These are phyloP conservation scores for Penicillium sp. DNA, from an alignment of 2,329 filamentous ascomycete species.

Conservation along the genomic window DNA sequence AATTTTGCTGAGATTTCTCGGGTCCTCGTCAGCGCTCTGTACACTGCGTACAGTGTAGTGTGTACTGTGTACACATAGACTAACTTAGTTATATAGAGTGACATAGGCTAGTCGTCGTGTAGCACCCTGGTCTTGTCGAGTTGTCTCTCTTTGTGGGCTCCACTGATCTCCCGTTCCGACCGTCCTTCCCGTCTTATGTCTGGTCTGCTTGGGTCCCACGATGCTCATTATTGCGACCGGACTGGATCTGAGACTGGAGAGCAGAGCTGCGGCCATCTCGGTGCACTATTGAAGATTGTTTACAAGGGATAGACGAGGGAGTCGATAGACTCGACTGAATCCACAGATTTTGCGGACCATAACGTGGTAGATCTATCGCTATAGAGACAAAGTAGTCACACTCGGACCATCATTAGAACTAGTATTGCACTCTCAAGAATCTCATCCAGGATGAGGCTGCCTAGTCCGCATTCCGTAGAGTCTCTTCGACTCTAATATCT, in stretches of 20 bases:
- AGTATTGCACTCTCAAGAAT: conserved; percentile 9
- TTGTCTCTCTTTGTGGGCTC: neutral
- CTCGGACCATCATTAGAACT: neutral
- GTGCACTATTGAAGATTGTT: neutral
- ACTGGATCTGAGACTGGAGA: neutral
- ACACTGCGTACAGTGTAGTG: too few relatives aligned
- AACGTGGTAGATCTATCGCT: too few relatives aligned
- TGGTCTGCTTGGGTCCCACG: neutral
- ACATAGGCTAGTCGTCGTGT: too few relatives aligned
- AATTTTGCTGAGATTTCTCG: too few relatives aligned
- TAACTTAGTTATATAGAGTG: too few relatives aligned
- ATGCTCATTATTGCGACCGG: neutral
- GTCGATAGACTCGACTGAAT: too few relatives aligned
- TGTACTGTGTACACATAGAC: too few relatives aligned
- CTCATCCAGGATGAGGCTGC: conserved; percentile 5
- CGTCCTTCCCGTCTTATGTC: conserved; percentile 3
- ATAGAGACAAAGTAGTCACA: neutral
- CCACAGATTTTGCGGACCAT: too few relatives aligned
- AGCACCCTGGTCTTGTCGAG: neutral
- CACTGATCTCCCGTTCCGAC: conserved; percentile 20
- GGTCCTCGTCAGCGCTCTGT: too few relatives aligned
- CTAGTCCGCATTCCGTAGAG: conserved; percentile 12
- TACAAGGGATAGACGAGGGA: too few relatives aligned
- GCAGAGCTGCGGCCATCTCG: neutral
- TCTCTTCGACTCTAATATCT: neutral